These are phyloP conservation scores for Linderina pennispora DNA, from an alignment of 192 early-diverging fungal genomes.

Conservation along the genomic window DNA sequence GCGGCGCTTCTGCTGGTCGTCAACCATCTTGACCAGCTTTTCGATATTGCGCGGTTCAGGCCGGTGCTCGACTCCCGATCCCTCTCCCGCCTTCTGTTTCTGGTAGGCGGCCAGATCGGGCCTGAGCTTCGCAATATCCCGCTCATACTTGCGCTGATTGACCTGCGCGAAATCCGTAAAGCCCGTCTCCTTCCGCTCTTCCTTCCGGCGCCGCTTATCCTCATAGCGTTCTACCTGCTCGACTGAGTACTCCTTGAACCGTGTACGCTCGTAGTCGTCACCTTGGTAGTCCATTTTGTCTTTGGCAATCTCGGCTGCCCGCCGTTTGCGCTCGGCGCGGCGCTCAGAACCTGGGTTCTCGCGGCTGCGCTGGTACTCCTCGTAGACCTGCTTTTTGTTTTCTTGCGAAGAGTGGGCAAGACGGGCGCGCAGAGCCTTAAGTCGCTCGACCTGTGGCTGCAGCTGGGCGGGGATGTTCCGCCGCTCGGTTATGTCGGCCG, in stretches of 20 bases:
- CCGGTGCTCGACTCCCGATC: too few relatives aligned
- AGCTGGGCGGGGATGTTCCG: conserved; percentile 23
- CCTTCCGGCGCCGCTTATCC: conserved; percentile 55
- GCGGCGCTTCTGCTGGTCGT: conserved; percentile 66
- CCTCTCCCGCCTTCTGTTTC: conserved; percentile 59
- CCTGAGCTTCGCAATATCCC: conserved; percentile 71
- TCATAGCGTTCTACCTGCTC: conserved; percentile 79
- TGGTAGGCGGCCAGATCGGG: conserved; percentile 75
- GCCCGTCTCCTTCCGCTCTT: conserved; percentile 54
- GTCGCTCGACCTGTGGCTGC: conserved; percentile 19
- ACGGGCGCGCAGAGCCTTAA: conserved; percentile 14
- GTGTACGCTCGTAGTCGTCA: conserved; percentile 75
- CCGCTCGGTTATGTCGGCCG: conserved; percentile 27
- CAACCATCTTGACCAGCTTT: conserved; percentile 60
- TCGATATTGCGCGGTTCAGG: conserved; percentile 64
- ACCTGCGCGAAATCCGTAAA: conserved; percentile 85
- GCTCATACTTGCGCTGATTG: conserved; percentile 83
- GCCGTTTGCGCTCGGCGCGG: conserved; percentile 59
- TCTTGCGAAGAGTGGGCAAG: conserved; percentile 38
- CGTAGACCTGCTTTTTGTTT: conserved; percentile 70
- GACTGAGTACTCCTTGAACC: conserved; percentile 78
- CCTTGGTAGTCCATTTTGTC: conserved; percentile 58
- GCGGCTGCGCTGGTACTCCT: conserved; percentile 68
- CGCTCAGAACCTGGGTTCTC: conserved; percentile 58
- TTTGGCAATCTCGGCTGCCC: conserved; percentile 69